Percentiles rank a stretch among this genome's conserved stretches.
phyloP scores from a whole-genome alignment of 257 asterid genomes.

The Ilex aquifolium region DNA sequence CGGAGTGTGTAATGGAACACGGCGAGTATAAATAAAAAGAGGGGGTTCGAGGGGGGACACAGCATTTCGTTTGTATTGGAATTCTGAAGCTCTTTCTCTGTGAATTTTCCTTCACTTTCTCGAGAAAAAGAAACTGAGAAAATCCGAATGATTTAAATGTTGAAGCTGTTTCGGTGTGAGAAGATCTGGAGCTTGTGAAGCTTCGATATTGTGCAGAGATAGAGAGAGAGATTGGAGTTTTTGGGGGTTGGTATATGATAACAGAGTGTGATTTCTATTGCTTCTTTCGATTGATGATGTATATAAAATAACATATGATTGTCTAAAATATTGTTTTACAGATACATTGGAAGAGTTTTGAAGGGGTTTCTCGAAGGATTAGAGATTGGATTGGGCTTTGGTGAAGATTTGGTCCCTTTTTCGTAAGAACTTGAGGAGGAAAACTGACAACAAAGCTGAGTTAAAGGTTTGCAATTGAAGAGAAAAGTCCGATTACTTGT shows the following conservation, averaged over 20 bases:
- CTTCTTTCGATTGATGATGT: conserved; percentile 6
- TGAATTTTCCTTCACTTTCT: conserved; percentile 14
- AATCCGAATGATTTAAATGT: conserved; percentile 3
- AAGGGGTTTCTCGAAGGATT: conserved; percentile 15
- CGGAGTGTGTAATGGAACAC: conserved; percentile 10
- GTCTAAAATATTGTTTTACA: conserved; percentile 10
- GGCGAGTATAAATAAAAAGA: conserved; percentile 35
- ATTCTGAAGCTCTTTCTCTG: conserved; percentile 18
- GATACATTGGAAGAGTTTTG: conserved; percentile 18
- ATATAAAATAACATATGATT: conserved; percentile 1
- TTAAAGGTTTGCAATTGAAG: conserved; percentile 19
- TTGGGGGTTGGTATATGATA: conserved; percentile 5
- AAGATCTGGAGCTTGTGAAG: conserved; percentile 25
- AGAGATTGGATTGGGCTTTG: conserved; percentile 17
- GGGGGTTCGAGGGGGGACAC: conserved; percentile 44
- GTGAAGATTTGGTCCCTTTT: conserved; percentile 7
- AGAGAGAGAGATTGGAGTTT: conserved; percentile 8
- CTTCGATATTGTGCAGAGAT: not conserved
- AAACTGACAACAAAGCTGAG: not conserved
- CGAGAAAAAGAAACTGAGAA: not conserved
- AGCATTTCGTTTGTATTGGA: conserved; percentile 30
- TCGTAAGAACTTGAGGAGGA: not conserved
- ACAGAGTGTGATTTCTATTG: conserved; percentile 9
- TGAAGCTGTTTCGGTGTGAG: conserved; percentile 31
- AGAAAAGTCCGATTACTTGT: not conserved